A percentile compares a stretch with the other conserved stretches of the same genome.
Conservation (phyloP, 2,329 filamentous ascomycete species). For the Paramyrothecium roridum region DNA sequence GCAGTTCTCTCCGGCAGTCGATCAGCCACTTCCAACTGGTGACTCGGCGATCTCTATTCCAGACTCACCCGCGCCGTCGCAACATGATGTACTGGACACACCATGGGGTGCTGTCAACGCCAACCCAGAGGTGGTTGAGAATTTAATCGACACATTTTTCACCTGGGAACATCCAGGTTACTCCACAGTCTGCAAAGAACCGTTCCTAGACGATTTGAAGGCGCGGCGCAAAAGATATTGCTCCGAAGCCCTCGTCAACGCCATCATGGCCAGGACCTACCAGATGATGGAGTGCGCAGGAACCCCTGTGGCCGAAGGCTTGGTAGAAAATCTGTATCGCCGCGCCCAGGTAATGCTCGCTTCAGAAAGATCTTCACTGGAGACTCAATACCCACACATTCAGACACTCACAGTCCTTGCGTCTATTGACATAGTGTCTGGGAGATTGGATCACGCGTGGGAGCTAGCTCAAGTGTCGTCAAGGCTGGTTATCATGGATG, state of each 20-base stretch:
- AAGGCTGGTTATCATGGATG: neutral
- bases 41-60: too few relatives aligned
- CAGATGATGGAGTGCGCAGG: constrained; percentile 2
- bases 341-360: neutral
- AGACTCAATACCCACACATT: neutral
- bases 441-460: neutral
- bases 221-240: neutral
- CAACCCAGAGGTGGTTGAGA: neutral
- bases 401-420: constrained; percentile 1
- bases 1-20: neutral
- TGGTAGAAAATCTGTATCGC: neutral
- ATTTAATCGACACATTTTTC: neutral
- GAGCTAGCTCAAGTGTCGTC: neutral
- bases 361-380: neutral
- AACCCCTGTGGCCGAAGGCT: neutral
- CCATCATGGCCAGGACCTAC: constrained; percentile 2
- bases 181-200: neutral
- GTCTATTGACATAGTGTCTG: neutral
- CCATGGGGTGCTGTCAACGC: neutral
- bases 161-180: neutral
- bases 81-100: neutral
- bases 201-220: neutral
- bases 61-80: neutral
- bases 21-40: neutral
- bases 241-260: constrained; percentile 2